Conservation (phyloP, 2,329 filamentous ascomycete species). For the Magnaporthiopsis poae region DNA sequence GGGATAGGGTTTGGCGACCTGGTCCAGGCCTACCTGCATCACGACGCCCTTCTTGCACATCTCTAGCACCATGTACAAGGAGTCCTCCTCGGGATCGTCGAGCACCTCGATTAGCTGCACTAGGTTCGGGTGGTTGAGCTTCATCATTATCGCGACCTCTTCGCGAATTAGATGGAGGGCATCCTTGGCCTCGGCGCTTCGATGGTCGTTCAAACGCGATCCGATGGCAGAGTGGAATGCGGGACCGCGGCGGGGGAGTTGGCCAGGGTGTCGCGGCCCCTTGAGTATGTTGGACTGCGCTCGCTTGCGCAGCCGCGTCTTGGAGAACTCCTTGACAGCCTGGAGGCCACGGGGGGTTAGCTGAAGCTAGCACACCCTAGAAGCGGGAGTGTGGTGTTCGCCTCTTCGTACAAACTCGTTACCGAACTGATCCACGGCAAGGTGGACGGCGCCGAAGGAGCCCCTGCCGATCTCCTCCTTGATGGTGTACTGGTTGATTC, state of each 20-base stretch:
- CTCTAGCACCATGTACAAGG: constrained; percentile 95
- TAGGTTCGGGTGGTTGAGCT: constrained; percentile 88
- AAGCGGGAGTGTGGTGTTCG: neutral
- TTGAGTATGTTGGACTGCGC: constrained; percentile 76
- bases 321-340: constrained; percentile 97
- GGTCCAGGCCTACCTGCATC: constrained; percentile 88
- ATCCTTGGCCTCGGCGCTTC: constrained; percentile 49
- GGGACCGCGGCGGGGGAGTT: neutral
- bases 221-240: neutral
- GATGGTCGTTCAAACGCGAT: constrained; percentile 2
- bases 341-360: constrained; percentile 25
- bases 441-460: constrained; percentile 87
- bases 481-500: constrained; percentile 91
- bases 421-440: constrained; percentile 81
- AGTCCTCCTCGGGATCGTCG: constrained; percentile 91
- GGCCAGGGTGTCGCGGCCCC: constrained; percentile 1
- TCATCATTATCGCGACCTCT: constrained; percentile 99
- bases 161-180: constrained; percentile 82
- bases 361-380: neutral
- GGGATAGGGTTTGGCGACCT: constrained; percentile 70
- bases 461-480: constrained; percentile 93
- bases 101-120: constrained; percentile 87
- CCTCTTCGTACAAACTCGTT: constrained; percentile 71
- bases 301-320: constrained; percentile 76
- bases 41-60: constrained; percentile 98